These are phyloP conservation scores for Podospora sp. DNA, from an alignment of 495 filamentous ascomycete species.

Conservation along the genomic window DNA sequence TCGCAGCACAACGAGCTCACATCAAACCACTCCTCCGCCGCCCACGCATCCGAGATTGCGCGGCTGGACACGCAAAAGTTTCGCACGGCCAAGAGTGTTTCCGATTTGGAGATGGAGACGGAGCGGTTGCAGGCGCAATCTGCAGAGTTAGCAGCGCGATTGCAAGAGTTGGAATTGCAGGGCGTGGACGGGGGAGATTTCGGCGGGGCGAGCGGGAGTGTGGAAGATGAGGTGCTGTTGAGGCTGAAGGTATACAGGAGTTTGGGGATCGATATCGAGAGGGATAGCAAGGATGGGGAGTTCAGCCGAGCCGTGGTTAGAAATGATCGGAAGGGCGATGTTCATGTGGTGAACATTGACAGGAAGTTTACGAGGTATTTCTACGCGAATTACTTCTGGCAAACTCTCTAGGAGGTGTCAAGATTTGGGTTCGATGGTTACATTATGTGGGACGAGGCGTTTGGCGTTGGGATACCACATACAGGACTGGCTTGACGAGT, in stretches of 20 bases:
- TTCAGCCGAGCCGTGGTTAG: constrained; percentile 86
- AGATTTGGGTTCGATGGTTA: background rate
- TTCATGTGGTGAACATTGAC: constrained; percentile 93
- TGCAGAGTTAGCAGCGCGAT: constrained; percentile 68
- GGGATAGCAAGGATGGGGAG: constrained; percentile 69
- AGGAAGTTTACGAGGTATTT: constrained; percentile 88
- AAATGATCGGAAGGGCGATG: constrained; percentile 84
- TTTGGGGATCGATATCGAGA: constrained; percentile 85
- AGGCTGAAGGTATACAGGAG: constrained; percentile 90
- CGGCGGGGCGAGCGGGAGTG: constrained; percentile 29
- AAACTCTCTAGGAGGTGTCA: constrained; percentile 59
- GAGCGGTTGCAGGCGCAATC: constrained; percentile 84
- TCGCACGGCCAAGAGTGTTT: constrained; percentile 82
- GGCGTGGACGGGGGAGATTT: constrained; percentile 63
- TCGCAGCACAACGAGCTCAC: constrained; percentile 72
- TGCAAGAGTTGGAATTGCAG: constrained; percentile 84
- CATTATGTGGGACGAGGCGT: background rate
- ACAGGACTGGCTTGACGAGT: background rate
- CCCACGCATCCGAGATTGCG: constrained; percentile 79
- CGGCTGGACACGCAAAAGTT: constrained; percentile 93
- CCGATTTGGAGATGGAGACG: constrained; percentile 87
- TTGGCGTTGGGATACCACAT: constrained; percentile 6
- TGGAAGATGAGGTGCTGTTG: constrained; percentile 61
- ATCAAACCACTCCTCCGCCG: constrained; percentile 67
- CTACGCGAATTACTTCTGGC: constrained; percentile 96